Evolutionary conservation across 805 yeast genomes (phyloP), one percentile per base, ranked within the genome.

Genomic region (Alloascoidea africana): DNA sequence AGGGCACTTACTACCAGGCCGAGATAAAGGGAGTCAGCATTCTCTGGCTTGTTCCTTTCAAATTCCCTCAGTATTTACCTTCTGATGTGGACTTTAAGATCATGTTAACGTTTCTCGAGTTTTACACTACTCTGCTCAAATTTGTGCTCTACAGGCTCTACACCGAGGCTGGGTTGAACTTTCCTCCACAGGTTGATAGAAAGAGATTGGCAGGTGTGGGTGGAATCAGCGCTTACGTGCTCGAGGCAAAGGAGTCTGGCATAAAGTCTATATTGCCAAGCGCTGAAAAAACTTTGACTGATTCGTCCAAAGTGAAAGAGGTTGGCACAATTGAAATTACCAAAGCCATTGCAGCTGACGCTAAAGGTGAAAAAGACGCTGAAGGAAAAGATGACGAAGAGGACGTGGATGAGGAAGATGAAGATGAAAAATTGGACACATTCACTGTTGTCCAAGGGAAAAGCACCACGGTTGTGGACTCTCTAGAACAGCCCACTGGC

Each of bases 1-100:
- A 91, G 60, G 98, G 98, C 63, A 93, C 89, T 14, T 91, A 91
- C 60, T 91, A 89, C 55, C 85, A 86, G 56, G 97, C 96, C 23
- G 71, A 56, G 43, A 75, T 91, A 35, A 76, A 71, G 56, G 98
- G 98, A 46, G 95, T 86, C 58, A 94, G 84, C 46, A 69, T 91
- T 35, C 73, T 89, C 60, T 91, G 98, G 98, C 73, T 91, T 42
- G 94, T 85, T 35, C 98, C 98, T 16, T 91, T 79, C 70, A 91
- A 86, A 59, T 91, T 87, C 65, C 96, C 98, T 14, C 94, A 89
- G 58, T 82, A 82, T 58, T 80, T 91, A 47, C 97, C 98, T 35
- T 61, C 79, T 34, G 97, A 91, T 58, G 76, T 91, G 42, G 98
- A 91, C 61, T 89, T 91, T 66, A 73, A 91, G 59, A 85, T 91